Base-by-base conservation (phyloP, 225 moss, liverwort and hornwort genomes). In the Rhytidiadelphus loreus region DNA sequence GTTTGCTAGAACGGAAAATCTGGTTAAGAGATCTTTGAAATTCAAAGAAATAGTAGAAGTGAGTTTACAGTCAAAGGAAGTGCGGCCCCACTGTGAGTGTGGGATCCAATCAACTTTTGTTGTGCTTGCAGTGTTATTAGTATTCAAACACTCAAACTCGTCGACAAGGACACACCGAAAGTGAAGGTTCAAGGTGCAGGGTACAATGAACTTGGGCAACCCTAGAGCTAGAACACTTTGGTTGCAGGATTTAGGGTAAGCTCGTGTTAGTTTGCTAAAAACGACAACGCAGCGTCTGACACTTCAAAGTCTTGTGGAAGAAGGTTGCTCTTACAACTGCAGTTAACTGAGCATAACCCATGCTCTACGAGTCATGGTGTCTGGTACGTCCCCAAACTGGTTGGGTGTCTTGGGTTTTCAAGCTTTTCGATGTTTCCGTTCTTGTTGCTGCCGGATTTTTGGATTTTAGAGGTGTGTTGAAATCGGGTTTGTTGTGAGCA, bases 191-290 rank as follows among this genome's bases (percentile, higher is more conserved):
- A 18, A 72, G 24, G 57, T 26, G 83, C 48, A 18, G 53, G 53
- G 22, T 90, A 39, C 90, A 81, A 26, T 90, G 92, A 81, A 88
- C 87, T 24, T 88, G 88, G 92, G 28, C 87, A 68, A 29, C 57
- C 84, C 88, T 88, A 92, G 53, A 70, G 76, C 68, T 69, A 79
- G 57, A 53, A 35, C 30, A 62, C 11, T 86, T 13, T 35, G 35
- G 41, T 83, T 15, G 72, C 63, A 30, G 52, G 52, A 52, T 17
- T 41, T 70, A 50, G 66, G 63, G 83, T 59, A 83, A 74, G 33
- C 74, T 29, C 62, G 46, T 70, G 57, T 75, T 84, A 56, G 21
- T 37, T 56, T 55, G 43, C 68, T 29, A 77, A 55, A 43, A 48
- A 32, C 75, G 80, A 66, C 21, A 63, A 33, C 58, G 25, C 61